Evolutionary conservation across 331 rosid species (phyloP), one percentile per base, ranked within the genome.

Genomic region (Quercus tomentella): DNA sequence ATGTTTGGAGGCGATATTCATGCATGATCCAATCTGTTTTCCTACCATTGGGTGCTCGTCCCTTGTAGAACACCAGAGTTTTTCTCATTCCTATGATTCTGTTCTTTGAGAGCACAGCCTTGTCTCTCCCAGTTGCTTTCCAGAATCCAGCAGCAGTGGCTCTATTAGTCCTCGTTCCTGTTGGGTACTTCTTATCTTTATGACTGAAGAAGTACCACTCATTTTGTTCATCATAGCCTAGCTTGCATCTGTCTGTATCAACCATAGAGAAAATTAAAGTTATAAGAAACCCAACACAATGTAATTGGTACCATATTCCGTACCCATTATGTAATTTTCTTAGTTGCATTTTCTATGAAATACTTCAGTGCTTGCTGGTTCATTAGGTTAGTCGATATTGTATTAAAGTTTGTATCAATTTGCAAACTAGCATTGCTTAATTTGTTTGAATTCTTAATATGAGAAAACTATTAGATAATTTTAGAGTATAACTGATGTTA

Each of bases 111-210:
- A 87, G 82, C 67, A 94, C 96, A 16, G 94, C 97, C 62, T 94
- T 94, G 88, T 94, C 98, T 7, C 98, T 89, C 57, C 98, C 98
- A 1, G 98, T 94, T 26, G 98, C 98, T 66, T 94, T 94, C 98
- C 98, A 94, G 83, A 94, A 94, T 21, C 98, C 98, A 43, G 97
- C 93, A n/a, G 87, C 84, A 12, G 98, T 94, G 1, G 98, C 98
- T 66, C 98, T 87, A 56, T 94, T 94, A 1, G 98, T 94, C 45
- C 98, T 74, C 2, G 94, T 92, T 56, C 98, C 98, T 1, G 97
- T 90, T 0, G 98, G 98, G 81, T 94, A 94, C 75, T 94, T 94
- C 86, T 92, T 92, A 56, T 94, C 98, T 80, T 94, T 94, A 72
- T 94, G 96, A 60, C 97, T 94, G 85, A 94, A 94, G 78, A 94